A percentile compares a stretch with the other conserved stretches of the same genome.
These are phyloP conservation scores for Lagenidium sp. DNA, from an alignment of 352 stramenopile species.

Conservation along the genomic window DNA sequence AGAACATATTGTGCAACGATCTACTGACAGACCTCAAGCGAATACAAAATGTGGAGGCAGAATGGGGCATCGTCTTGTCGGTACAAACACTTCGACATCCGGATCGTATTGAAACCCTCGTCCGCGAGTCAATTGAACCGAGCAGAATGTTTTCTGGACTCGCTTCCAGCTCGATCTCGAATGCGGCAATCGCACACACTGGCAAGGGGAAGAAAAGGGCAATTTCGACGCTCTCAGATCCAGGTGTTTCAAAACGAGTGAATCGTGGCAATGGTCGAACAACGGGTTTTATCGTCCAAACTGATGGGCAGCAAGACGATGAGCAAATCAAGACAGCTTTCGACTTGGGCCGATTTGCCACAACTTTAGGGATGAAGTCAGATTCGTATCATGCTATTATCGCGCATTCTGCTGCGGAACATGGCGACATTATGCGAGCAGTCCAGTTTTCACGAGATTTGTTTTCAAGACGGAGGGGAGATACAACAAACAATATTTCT, in stretches of 20 bases:
- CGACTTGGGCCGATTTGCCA: neutral
- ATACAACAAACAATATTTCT: no score
- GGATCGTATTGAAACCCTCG: constrained; percentile 23
- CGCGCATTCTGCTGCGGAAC: constrained; percentile 9
- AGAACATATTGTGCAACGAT: no score
- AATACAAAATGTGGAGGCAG: constrained; percentile 16
- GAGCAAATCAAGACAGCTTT: neutral
- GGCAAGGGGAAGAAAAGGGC: constrained; percentile 18
- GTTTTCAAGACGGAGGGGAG: constrained; percentile 19
- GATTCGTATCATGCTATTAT: neutral
- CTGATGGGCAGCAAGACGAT: constrained; percentile 3
- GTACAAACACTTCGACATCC: constrained; percentile 34
- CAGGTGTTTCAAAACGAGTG: constrained; percentile 8
- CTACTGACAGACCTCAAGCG: constrained; percentile 33
- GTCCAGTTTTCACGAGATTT: constrained; percentile 34
- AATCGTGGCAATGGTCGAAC: no score
- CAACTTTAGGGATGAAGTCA: constrained; percentile 1
- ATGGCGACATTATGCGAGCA: constrained; percentile 28
- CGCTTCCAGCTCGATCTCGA: neutral
- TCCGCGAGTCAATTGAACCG: constrained; percentile 35
- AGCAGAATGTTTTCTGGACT: constrained; percentile 27
- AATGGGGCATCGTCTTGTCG: constrained; percentile 53
- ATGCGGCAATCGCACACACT: no score
- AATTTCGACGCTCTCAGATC: neutral
- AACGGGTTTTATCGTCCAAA: no score